phyloP scores from a whole-genome alignment of 805 yeast genomes.

The Candida ficus region DNA sequence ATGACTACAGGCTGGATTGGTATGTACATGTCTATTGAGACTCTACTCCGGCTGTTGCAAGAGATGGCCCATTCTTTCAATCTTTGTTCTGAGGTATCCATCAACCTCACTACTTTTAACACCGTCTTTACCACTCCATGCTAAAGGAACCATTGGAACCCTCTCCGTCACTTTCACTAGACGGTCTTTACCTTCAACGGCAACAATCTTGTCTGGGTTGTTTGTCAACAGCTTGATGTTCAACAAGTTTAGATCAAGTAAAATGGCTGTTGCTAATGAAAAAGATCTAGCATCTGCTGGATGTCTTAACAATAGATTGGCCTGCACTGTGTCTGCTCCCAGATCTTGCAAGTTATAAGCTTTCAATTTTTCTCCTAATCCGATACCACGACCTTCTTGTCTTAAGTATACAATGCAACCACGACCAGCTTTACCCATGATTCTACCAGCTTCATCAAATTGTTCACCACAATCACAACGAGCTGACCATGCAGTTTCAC shows the following conservation, averaged over 20 bases:
- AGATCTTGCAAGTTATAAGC: constrained; percentile 96
- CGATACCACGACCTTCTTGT: constrained; percentile 98
- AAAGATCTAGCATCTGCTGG: constrained; percentile 98
- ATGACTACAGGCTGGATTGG: too few species aligned
- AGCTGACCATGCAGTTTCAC: constrained; percentile 99
- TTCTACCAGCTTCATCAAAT: constrained; percentile 93
- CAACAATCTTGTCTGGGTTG: constrained; percentile 92
- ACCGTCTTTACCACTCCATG: constrained; percentile 61
- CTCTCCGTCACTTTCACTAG: constrained; percentile 76
- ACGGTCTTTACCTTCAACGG: constrained; percentile 84
- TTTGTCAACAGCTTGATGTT: constrained; percentile 81
- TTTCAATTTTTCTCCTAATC: constrained; percentile 94
- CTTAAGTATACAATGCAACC: constrained; percentile 95
- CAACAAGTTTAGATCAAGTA: constrained; percentile 71
- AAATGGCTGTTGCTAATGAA: constrained; percentile 88
- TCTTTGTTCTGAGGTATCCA: constrained; percentile 88
- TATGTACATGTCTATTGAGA: neutral
- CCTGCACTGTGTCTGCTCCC: constrained; percentile 98
- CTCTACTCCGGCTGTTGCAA: constrained; percentile 41
- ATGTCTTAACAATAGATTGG: constrained; percentile 85
- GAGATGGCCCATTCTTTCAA: constrained; percentile 96
- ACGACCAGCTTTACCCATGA: constrained; percentile 81
- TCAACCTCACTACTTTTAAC: constrained; percentile 83
- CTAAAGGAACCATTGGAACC: constrained; percentile 94
- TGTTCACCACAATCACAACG: constrained; percentile 99